phyloP scores from a whole-genome alignment of 78 protist species.

The Cavenderia fasciculata region DNA sequence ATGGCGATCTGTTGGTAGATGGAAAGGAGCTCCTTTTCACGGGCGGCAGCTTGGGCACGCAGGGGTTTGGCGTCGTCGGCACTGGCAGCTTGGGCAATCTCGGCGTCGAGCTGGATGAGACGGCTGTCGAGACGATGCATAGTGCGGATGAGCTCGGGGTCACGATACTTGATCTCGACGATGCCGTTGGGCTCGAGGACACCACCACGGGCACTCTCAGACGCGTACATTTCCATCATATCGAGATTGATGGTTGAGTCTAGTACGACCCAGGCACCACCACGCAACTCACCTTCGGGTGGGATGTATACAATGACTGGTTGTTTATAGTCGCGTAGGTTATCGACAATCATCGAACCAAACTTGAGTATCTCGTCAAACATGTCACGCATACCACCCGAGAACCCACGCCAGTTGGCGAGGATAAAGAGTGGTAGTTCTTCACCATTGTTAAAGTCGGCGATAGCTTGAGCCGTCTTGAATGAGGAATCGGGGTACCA shows the following conservation, averaged over 20 bases:
- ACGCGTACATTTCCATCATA: slow-evolving; percentile 96
- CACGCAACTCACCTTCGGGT: slow-evolving; percentile 94
- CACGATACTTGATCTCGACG: slow-evolving; percentile 90
- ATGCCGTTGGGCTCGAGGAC: slow-evolving; percentile 96
- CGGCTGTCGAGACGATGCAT: slow-evolving; percentile 88
- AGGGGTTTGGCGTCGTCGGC: neutral
- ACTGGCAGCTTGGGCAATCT: neutral
- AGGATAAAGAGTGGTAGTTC: slow-evolving; percentile 93
- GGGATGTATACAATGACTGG: slow-evolving; percentile 97
- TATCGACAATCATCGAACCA: slow-evolving; percentile 97
- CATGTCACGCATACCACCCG: slow-evolving; percentile 99
- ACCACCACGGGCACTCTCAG: slow-evolving; percentile 92
- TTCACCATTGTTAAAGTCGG: slow-evolving; percentile 94
- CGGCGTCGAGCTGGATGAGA: slow-evolving; percentile 38
- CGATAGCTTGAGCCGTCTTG: slow-evolving; percentile 97
- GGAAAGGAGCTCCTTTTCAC: slow-evolving; percentile 86
- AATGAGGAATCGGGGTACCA: slow-evolving; percentile 98
- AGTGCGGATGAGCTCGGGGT: slow-evolving; percentile 82
- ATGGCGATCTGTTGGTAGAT: slow-evolving; percentile 92
- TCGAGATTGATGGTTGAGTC: slow-evolving; percentile 95
- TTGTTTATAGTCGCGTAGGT: slow-evolving; percentile 90
- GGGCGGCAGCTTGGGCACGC: slow-evolving; percentile 3
- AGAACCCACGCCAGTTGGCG: slow-evolving; percentile 98
- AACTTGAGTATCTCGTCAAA: slow-evolving; percentile 97
- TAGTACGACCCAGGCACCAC: slow-evolving; percentile 99